Base-by-base conservation (phyloP, 345 rosid species). In the Melastoma malabathricum region DNA sequence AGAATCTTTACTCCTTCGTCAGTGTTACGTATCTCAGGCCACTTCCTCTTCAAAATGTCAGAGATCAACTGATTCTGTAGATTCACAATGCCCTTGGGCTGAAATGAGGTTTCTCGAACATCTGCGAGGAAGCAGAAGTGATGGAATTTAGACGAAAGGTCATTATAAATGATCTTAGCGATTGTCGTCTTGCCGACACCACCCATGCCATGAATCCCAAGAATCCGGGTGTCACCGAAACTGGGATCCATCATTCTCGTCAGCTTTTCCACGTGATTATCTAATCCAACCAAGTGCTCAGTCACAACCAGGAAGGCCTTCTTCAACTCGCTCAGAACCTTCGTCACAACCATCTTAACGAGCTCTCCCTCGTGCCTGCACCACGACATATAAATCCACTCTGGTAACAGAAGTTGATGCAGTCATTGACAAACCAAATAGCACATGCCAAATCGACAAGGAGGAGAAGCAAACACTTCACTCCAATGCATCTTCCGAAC, bases 101-200 rank as follows among this genome's bases (percentile, higher is more conserved):
- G 14, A 6, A 6, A 4, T 10, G n/a, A 57, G 12, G 46, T 22
- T 38, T 57, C 53, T 18, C 54, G 41, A 47, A 57, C 34, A n/a
- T 48, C 46, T 13, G 29, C 46, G 17, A 57, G 60, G 52, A 57
- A 57, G 46, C 46, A 23, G 43, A 31, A 20, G 45, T 29, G 43
- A 18, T 57, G 22, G 1, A 48, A 47, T 4, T 41, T 44, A 34
- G 14, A 2, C 2, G 54, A 57, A 15, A 57, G 23, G n/a, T 39
- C 8, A 31, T 57, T 31, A 19, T 44, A 57, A 12, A 57, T 48
- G 29, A 41, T 10, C 61, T 48, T 57, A 10, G 61, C 61, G 20
- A 57, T 38, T 14, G 61, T 39, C 4, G 48, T 57, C 54, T 48
- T 57, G 6, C 61, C 54, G 29, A 39, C 43, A 27, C 54, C 41